Percentiles rank a stretch among this genome's conserved stretches.
Conservation (phyloP, 1,284 basidiomycete species). For the Melampsora larici-populina region DNA sequence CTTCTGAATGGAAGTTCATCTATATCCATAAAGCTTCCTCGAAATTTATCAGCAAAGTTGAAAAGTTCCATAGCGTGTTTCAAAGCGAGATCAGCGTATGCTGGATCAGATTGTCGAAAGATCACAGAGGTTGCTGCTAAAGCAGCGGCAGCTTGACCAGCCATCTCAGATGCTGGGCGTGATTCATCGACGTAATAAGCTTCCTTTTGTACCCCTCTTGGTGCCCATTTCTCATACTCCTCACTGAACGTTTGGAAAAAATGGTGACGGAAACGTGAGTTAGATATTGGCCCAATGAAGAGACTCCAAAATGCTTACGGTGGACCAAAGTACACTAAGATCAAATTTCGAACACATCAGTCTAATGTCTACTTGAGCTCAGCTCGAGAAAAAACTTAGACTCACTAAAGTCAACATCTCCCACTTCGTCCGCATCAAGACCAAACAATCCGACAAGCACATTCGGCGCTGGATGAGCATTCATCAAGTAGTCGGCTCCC, state of each 20-base stretch:
- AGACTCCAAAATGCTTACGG: neutral
- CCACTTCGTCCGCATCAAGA: neutral
- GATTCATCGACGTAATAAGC: too few relatives aligned
- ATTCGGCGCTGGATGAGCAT: neutral
- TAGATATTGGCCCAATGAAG: too few relatives aligned
- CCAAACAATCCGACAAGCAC: constrained; percentile 5
- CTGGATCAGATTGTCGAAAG: neutral
- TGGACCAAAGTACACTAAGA: constrained; percentile 4
- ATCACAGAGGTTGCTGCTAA: neutral
- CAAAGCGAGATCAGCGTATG: neutral
- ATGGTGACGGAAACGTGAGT: too few relatives aligned
- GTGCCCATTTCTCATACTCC: constrained; percentile 5
- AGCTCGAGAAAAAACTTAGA: neutral
- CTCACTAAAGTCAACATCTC: constrained; percentile 2
- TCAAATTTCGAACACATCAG: neutral
- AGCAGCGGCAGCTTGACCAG: constrained; percentile 2
- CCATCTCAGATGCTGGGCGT: neutral
- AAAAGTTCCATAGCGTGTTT: neutral
- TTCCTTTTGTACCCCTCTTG: neutral
- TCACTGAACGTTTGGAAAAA: neutral
- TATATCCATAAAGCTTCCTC: neutral
- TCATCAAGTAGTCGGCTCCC: constrained; percentile 1
- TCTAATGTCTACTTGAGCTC: too few relatives aligned
- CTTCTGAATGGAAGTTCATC: constrained; percentile 1
- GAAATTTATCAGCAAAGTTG: neutral